These are phyloP conservation scores for Hanseniaspora lindneri DNA, from an alignment of 805 yeast species.

Conservation along the genomic window DNA sequence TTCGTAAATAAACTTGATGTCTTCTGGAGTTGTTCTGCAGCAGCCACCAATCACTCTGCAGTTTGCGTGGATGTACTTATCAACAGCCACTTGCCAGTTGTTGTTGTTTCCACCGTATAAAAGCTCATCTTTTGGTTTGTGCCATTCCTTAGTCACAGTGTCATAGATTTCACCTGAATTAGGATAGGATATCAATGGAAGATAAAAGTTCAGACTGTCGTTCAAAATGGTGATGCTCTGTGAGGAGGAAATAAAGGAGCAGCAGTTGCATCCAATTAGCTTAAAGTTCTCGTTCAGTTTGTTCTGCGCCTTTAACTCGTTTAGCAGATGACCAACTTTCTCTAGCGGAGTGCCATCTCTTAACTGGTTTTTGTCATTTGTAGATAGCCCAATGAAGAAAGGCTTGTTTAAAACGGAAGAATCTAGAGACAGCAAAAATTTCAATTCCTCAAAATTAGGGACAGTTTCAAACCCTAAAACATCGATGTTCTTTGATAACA, in stretches of 20 bases:
- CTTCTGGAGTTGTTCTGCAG: slow-evolving; percentile 54
- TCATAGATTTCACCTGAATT: slow-evolving; percentile 64
- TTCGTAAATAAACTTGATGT: slow-evolving; percentile 17
- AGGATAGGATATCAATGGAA: slow-evolving; percentile 38
- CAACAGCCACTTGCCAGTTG: slow-evolving; percentile 30
- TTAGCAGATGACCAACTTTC: not conserved
- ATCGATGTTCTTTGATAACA: slow-evolving; percentile 38
- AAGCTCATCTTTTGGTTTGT: slow-evolving; percentile 20
- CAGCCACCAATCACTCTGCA: slow-evolving; percentile 61
- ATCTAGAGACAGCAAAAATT: slow-evolving; percentile 34
- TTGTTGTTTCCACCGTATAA: slow-evolving; percentile 16
- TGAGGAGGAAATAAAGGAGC: slow-evolving; percentile 26
- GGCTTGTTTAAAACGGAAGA: slow-evolving; percentile 33
- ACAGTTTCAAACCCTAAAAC: slow-evolving; percentile 60
- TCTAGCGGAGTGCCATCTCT: slow-evolving; percentile 41
- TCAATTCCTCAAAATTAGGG: slow-evolving; percentile 49
- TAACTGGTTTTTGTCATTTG: slow-evolving; percentile 29
- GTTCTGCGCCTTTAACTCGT: not conserved
- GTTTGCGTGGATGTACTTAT: slow-evolving; percentile 22
- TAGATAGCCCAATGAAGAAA: slow-evolving; percentile 37
- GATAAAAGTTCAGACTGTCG: not conserved
- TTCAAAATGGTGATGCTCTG: slow-evolving; percentile 3
- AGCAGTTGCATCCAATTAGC: slow-evolving; percentile 55
- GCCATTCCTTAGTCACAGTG: slow-evolving; percentile 36
- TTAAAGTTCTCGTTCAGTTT: slow-evolving; percentile 9